Percentiles rank a stretch among this genome's conserved stretches.
These are phyloP conservation scores for Persicaria maculosa DNA, from an alignment of 148 eudicot genomes.

Conservation along the genomic window DNA sequence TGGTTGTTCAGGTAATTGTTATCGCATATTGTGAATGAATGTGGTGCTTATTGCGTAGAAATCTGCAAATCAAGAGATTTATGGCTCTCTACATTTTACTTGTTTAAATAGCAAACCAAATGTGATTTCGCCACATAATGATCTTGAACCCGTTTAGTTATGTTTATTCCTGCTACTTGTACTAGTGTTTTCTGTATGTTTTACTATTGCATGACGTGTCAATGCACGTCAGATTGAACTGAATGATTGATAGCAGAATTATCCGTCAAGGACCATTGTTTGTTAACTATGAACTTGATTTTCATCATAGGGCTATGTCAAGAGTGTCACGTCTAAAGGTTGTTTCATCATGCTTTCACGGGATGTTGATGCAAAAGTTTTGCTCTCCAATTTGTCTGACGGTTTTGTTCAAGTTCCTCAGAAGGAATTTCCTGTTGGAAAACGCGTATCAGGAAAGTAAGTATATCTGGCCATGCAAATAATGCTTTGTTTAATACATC, in stretches of 20 bases:
- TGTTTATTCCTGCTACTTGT: neutral
- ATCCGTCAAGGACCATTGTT: neutral
- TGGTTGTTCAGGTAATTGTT: constrained; percentile 51
- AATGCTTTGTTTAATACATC: neutral
- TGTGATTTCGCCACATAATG: neutral
- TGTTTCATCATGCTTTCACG: constrained; percentile 86
- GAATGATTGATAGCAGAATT: neutral
- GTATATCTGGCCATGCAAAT: constrained; percentile 2
- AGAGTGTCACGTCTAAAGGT: constrained; percentile 69
- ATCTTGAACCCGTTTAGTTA: neutral
- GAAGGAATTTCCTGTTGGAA: constrained; percentile 79
- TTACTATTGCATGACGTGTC: too few relatives aligned
- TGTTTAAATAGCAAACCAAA: neutral
- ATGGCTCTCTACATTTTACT: neutral
- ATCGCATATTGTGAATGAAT: neutral
- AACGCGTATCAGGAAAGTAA: constrained; percentile 73
- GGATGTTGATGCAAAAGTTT: constrained; percentile 68
- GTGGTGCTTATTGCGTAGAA: neutral
- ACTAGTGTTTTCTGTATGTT: too few relatives aligned
- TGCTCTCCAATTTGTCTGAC: constrained; percentile 75
- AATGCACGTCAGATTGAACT: too few relatives aligned
- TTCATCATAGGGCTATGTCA: constrained; percentile 61
- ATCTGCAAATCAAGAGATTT: neutral
- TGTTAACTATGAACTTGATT: neutral
- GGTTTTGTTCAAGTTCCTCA: constrained; percentile 60